A percentile compares a stretch with the other conserved stretches of the same genome.
Evolutionary conservation across 2,329 filamentous ascomycete species (phyloP).

Genomic region (Lojkania enalia): DNA sequence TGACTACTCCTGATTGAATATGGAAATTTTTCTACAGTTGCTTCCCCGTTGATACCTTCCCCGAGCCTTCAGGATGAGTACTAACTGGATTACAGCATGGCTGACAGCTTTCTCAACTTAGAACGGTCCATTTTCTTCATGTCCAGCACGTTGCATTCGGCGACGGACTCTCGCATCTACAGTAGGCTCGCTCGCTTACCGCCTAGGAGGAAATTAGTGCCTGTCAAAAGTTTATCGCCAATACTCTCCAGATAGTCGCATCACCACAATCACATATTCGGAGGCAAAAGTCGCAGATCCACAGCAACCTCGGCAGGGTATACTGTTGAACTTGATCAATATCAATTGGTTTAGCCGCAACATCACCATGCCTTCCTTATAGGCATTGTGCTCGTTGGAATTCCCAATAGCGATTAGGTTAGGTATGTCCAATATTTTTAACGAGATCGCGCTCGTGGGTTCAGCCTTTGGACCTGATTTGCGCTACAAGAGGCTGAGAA

Average conservation of each 20-base stretch:
- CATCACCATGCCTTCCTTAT: conserved; percentile 19
- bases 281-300: conserved; percentile 3
- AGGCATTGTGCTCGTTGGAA: conserved; percentile 5
- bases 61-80: not conserved
- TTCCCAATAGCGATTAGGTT: conserved; percentile 11
- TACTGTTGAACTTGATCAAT: conserved; percentile 14
- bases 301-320: conserved; percentile 6
- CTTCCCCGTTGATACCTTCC: not conserved
- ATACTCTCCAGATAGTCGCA: not conserved
- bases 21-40: not conserved
- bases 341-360: conserved; percentile 21
- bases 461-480: conserved; percentile 10
- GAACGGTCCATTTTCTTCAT: not conserved
- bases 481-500: conserved; percentile 22
- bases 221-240: not conserved
- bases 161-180: too few relatives aligned
- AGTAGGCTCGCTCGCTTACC: too few relatives aligned
- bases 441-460: not conserved
- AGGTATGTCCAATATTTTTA: not conserved
- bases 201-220: too few relatives aligned
- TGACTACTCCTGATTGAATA: not conserved
- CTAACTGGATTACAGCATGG: not conserved
- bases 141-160: too few relatives aligned
- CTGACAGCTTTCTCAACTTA: not conserved
- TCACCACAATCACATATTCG: conserved; percentile 3